Conservation (phyloP, 306 rosid genomes). For the Alnus glutinosa region DNA sequence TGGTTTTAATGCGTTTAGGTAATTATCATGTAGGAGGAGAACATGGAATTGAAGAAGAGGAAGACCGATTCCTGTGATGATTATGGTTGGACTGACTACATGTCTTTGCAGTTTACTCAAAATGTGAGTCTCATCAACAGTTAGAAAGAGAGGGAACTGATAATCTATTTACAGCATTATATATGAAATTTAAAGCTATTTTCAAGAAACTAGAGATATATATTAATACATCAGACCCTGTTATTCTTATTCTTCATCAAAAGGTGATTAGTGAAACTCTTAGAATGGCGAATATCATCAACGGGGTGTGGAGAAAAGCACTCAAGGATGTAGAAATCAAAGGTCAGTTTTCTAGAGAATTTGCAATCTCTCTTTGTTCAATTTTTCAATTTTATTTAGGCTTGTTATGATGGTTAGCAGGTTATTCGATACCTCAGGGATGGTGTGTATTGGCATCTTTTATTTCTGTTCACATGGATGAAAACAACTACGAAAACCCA, state of each 20-base stretch:
- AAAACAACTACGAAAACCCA: constrained; percentile 62
- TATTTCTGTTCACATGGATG: constrained; percentile 76
- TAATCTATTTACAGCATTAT: background rate
- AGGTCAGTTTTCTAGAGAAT: constrained; percentile 42
- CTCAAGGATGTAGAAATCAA: constrained; percentile 69
- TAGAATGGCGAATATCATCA: constrained; percentile 87
- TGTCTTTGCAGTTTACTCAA: constrained; percentile 83
- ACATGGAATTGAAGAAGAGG: constrained; percentile 72
- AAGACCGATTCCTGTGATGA: constrained; percentile 39
- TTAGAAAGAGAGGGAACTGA: background rate
- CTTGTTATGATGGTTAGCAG: constrained; percentile 34
- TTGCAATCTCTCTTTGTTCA: background rate
- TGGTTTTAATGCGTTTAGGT: constrained; percentile 12
- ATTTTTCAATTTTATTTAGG: background rate
- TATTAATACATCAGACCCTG: constrained; percentile 1
- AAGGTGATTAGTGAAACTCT: constrained; percentile 95
- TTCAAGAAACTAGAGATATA: background rate
- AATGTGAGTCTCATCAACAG: constrained; percentile 56
- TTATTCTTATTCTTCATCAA: background rate
- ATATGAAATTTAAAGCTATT: background rate
- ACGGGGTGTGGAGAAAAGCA: constrained; percentile 93
- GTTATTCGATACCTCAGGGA: constrained; percentile 64
- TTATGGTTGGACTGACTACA: constrained; percentile 78
- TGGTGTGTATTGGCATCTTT: constrained; percentile 85
- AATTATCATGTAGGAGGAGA: constrained; percentile 64